phyloP scores from a whole-genome alignment of 352 stramenopile species.

The Stramenopiles sp. region DNA sequence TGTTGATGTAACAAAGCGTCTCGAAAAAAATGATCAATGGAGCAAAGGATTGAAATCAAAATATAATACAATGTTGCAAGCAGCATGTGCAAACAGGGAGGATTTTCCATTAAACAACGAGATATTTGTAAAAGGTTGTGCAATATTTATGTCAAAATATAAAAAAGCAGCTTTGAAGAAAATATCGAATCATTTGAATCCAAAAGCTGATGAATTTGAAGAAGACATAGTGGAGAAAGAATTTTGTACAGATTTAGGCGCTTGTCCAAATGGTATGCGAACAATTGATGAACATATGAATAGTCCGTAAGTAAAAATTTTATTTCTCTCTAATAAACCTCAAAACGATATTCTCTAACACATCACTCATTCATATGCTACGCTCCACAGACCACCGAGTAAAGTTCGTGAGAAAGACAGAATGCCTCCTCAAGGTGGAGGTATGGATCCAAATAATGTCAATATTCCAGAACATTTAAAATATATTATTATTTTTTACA shows the following conservation, averaged over 20 bases:
- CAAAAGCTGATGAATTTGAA: neutral
- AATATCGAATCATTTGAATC: neutral
- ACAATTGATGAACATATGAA: neutral
- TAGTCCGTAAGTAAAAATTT: neutral
- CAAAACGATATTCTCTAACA: neutral
- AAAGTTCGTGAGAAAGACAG: no score
- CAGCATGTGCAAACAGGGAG: neutral
- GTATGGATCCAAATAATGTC: no score
- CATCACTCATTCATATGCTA: no score
- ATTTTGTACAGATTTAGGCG: neutral
- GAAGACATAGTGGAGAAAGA: neutral
- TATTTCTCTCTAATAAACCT: neutral
- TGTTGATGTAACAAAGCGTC: neutral
- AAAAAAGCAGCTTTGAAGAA: neutral
- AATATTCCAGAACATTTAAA: no score
- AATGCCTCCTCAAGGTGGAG: no score
- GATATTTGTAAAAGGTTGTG: neutral
- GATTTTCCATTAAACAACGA: neutral
- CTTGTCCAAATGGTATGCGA: neutral
- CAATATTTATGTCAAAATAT: neutral
- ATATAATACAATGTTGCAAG: neutral
- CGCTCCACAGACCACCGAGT: no score
- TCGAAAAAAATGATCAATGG: neutral
- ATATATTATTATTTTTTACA: no score
- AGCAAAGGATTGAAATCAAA: neutral